Percentiles rank a stretch among this genome's conserved stretches.
phyloP scores from a whole-genome alignment of 371 early-diverging fungal genomes.

The Entomophthora muscae region DNA sequence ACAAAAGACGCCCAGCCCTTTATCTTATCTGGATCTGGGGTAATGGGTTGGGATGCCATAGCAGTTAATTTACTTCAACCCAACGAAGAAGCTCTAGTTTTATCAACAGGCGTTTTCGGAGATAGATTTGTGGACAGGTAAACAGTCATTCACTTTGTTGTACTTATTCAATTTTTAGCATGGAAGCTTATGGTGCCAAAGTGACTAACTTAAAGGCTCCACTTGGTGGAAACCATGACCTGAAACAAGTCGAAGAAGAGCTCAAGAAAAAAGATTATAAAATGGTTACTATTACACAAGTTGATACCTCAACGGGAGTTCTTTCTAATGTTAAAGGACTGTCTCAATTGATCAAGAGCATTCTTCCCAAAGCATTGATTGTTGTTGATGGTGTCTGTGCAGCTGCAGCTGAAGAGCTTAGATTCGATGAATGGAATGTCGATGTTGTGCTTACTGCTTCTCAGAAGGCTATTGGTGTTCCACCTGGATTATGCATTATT shows the following conservation, averaged over 20 bases:
- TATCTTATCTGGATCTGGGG: constrained; percentile 85
- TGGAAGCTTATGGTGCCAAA: constrained; percentile 74
- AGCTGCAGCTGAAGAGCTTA: constrained; percentile 81
- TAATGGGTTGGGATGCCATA: constrained; percentile 88
- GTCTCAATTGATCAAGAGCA: constrained; percentile 46
- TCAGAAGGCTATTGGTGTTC: constrained; percentile 90
- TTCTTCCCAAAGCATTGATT: constrained; percentile 76
- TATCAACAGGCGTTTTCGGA: constrained; percentile 90
- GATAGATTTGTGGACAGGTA: constrained; percentile 88
- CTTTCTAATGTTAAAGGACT: constrained; percentile 63
- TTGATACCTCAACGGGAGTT: constrained; percentile 93
- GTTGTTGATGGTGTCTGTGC: constrained; percentile 93
- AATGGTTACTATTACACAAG: constrained; percentile 82
- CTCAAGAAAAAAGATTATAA: constrained; percentile 45
- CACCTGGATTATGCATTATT: constrained; percentile 71
- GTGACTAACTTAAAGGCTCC: constrained; percentile 52
- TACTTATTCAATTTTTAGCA: constrained; percentile 20
- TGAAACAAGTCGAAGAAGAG: constrained; percentile 30
- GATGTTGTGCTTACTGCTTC: constrained; percentile 81
- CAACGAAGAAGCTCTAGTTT: constrained; percentile 73
- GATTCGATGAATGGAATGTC: constrained; percentile 81
- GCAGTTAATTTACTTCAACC: constrained; percentile 78
- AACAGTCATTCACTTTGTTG: constrained; percentile 4
- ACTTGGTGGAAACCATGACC: constrained; percentile 43
- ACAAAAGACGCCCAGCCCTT: constrained; percentile 83